A percentile compares a stretch with the other conserved stretches of the same genome.
Conservation (phyloP, 1,284 basidiomycete genomes). For the Omphalotus olearius region DNA sequence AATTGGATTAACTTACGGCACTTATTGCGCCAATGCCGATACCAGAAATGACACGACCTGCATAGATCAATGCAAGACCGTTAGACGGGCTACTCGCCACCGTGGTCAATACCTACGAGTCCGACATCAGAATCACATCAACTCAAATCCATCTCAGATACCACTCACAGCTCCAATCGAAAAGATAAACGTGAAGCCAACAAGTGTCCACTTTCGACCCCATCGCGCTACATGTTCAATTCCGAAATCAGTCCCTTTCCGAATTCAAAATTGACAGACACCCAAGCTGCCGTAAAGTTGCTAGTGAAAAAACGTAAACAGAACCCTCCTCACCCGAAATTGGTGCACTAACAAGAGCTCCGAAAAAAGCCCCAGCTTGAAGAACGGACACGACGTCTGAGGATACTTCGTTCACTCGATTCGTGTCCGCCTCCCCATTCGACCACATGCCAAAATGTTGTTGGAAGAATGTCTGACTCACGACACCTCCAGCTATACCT, state of each 20-base stretch:
- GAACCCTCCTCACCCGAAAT: constrained; percentile 47
- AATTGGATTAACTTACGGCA: constrained; percentile 18
- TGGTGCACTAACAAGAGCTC: constrained; percentile 62
- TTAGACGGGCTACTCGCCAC: constrained; percentile 45
- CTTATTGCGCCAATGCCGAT: constrained; percentile 67
- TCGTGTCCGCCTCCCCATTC: constrained; percentile 7
- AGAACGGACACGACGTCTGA: constrained; percentile 72
- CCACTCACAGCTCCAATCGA: constrained; percentile 57
- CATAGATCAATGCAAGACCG: constrained; percentile 65
- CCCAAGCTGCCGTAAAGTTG: neutral
- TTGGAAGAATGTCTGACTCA: constrained; percentile 10
- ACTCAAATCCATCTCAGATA: too few relatives aligned
- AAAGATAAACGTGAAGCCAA: constrained; percentile 61
- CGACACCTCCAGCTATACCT: constrained; percentile 15
- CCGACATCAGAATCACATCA: neutral
- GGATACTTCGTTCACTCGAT: constrained; percentile 39
- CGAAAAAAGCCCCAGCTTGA: constrained; percentile 80
- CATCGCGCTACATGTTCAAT: constrained; percentile 36
- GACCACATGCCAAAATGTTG: constrained; percentile 12
- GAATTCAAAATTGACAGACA: too few relatives aligned
- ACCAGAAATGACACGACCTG: constrained; percentile 68
- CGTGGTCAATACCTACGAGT: constrained; percentile 43
- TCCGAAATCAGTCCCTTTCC: neutral
- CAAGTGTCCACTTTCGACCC: constrained; percentile 53
- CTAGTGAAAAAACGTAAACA: neutral